Base-by-base conservation (phyloP, 1,284 basidiomycete genomes). In the Anthracocystis setariae region DNA sequence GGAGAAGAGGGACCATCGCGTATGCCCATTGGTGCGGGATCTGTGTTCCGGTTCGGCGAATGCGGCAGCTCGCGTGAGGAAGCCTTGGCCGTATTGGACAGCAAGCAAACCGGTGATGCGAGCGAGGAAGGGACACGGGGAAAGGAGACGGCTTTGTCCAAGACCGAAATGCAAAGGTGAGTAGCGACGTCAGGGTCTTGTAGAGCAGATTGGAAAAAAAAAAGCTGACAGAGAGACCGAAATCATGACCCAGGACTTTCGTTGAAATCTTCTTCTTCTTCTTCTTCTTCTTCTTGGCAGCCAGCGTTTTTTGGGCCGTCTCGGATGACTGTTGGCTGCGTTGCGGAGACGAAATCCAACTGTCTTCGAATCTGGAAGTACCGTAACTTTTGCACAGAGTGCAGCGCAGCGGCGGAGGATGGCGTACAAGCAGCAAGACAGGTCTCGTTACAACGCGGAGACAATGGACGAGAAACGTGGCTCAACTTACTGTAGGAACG, bases 331-430 rank as follows among this genome's bases (percentile, higher is more conserved):
- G 47, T 4, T 39, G 5, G 21, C 46, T 23, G 46, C 27, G n/a
- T 29, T 40, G 48, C 38, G 24, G 48, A 50, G 48, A 40, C 38
- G 7, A 29, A 40, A 21, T 21, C 35, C n/a, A 9, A 12, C 46
- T 27, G 23, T 13, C n/a, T 8, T 9, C 24, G 37, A 17, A n/a
- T n/a, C n/a, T n/a, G n/a, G n/a, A n/a, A n/a, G n/a, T n/a, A n/a
- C n/a, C n/a, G n/a, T n/a, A n/a, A n/a, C n/a, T n/a, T n/a, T n/a
- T n/a, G n/a, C n/a, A n/a, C n/a, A n/a, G n/a, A n/a, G n/a, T n/a
- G n/a, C n/a, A n/a, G n/a, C n/a, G n/a, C n/a, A n/a, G n/a, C n/a
- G n/a, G n/a, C n/a, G n/a, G n/a, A n/a, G n/a, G n/a, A n/a, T n/a
- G n/a, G 15, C 18, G 37, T 38, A 8, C 18, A n/a, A 8, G 15